Percentiles rank a stretch among this genome's conserved stretches.
phyloP scores from a whole-genome alignment of 208 protist species.

The Wallacemonas sp. region DNA sequence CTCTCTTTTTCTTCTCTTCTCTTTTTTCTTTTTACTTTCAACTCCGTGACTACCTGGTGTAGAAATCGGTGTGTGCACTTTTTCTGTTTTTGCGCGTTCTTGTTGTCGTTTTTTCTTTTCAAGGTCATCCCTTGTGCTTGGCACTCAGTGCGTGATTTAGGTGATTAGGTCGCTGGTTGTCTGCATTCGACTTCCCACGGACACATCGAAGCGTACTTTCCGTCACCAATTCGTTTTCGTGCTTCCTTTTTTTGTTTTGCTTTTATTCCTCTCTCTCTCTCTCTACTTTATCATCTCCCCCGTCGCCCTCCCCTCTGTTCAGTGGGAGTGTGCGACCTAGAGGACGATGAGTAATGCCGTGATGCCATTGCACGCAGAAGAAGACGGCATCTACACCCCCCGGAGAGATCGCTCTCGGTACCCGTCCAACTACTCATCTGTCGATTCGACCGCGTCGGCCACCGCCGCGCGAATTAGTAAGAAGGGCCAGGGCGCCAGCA shows the following conservation, averaged over 20 bases:
- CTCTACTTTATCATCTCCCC: neutral
- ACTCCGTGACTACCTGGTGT: too few species aligned
- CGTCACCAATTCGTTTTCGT: neutral
- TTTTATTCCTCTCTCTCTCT: neutral
- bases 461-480: neutral
- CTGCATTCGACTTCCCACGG: too few species aligned
- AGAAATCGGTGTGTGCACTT: too few species aligned
- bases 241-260: slow-evolving; percentile 1
- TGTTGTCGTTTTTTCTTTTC: too few species aligned
- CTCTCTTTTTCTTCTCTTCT: slow-evolving; percentile 6
- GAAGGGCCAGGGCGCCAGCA: neutral
- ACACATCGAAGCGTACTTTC: too few species aligned
- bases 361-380: slow-evolving; percentile 13
- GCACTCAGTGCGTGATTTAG: too few species aligned
- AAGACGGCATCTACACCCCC: slow-evolving; percentile 10
- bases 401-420: slow-evolving; percentile 8
- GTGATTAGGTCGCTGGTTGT: too few species aligned
- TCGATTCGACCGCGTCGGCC: neutral
- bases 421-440: neutral
- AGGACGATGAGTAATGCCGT: slow-evolving; percentile 9
- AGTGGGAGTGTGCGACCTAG: too few species aligned
- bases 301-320: neutral
- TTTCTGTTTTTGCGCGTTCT: too few species aligned
- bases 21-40: slow-evolving; percentile 10
- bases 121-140: too few species aligned